Percentiles rank a stretch among this genome's conserved stretches.
Evolutionary conservation across 2,329 filamentous ascomycete species (phyloP).

Genomic region (Chaetomiaceae sp.): DNA sequence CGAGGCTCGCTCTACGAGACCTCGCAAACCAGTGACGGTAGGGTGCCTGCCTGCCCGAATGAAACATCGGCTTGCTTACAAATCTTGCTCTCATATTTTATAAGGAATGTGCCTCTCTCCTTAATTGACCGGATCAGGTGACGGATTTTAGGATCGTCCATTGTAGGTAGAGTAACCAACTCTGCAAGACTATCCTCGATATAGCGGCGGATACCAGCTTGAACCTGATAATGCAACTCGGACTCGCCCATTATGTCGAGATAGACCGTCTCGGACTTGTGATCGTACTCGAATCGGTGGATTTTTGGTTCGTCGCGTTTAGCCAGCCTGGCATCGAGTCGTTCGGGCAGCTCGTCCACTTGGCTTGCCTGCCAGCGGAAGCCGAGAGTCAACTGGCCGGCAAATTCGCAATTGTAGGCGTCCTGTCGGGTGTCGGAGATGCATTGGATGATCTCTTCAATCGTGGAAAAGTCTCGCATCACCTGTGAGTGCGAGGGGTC

Average conservation of each 20-base stretch:
- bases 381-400: background rate
- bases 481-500: background rate
- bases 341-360: background rate
- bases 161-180: background rate
- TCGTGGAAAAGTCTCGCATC: background rate
- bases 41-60: background rate
- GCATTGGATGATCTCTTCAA: conserved; percentile 1
- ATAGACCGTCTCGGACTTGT: conserved; percentile 4
- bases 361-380: conserved; percentile 9
- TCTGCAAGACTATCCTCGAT: background rate
- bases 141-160: background rate
- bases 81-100: background rate
- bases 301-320: conserved; percentile 3
- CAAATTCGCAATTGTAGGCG: background rate
- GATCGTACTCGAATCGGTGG: conserved; percentile 8
- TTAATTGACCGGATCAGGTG: background rate
- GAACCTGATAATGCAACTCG: conserved; percentile 6
- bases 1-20: conserved; percentile 15
- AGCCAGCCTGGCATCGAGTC: conserved; percentile 1
- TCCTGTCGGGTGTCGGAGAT: background rate
- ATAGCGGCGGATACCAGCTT: conserved; percentile 1
- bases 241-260: conserved; percentile 10
- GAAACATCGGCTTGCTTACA: conserved; percentile 10
- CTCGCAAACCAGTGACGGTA: conserved; percentile 14
- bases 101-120: background rate